Percentiles rank a stretch among this genome's conserved stretches.
phyloP scores from a whole-genome alignment of 169 alveolate species.

The Cryptosporidium viatorum region DNA sequence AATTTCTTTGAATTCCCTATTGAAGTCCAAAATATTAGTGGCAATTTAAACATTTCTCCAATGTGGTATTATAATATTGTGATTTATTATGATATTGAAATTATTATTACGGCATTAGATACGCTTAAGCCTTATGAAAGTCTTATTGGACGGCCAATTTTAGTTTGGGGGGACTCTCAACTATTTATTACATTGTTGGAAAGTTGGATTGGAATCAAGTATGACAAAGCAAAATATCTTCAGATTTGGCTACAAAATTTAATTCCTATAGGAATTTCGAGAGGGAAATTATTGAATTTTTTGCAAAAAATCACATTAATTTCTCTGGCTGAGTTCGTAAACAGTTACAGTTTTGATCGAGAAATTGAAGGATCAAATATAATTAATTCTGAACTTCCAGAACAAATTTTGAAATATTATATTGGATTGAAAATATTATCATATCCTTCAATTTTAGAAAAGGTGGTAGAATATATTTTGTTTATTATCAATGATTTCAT shows the following conservation, averaged over 20 bases:
- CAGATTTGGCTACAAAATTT: slow-evolving; percentile 59
- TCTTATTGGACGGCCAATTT: slow-evolving; percentile 15
- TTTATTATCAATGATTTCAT: slow-evolving; percentile 13
- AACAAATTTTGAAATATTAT: slow-evolving; percentile 20
- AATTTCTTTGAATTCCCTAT: slow-evolving; percentile 7
- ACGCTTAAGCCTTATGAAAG: slow-evolving; percentile 48
- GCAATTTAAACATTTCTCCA: slow-evolving; percentile 29
- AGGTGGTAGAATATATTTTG: slow-evolving; percentile 40
- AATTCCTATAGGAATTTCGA: slow-evolving; percentile 64
- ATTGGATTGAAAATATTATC: slow-evolving; percentile 63
- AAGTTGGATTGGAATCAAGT: slow-evolving; percentile 60
- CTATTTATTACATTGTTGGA: slow-evolving; percentile 39
- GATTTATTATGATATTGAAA: slow-evolving; percentile 59
- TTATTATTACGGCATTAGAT: slow-evolving; percentile 57
- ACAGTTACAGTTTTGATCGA: slow-evolving; percentile 26
- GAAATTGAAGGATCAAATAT: slow-evolving; percentile 27
- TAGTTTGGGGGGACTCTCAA: slow-evolving; percentile 74
- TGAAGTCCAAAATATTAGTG: slow-evolving; percentile 2
- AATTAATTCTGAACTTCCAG: slow-evolving; percentile 4
- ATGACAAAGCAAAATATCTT: slow-evolving; percentile 50
- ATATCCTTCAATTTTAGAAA: slow-evolving; percentile 53
- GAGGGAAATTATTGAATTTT: slow-evolving; percentile 29
- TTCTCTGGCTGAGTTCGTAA: slow-evolving; percentile 69
- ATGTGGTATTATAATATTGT: slow-evolving; percentile 51
- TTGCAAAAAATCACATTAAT: slow-evolving; percentile 38